phyloP scores from a whole-genome alignment of 768 basidiomycete species.

The Paxillus ammoniavirescens region DNA sequence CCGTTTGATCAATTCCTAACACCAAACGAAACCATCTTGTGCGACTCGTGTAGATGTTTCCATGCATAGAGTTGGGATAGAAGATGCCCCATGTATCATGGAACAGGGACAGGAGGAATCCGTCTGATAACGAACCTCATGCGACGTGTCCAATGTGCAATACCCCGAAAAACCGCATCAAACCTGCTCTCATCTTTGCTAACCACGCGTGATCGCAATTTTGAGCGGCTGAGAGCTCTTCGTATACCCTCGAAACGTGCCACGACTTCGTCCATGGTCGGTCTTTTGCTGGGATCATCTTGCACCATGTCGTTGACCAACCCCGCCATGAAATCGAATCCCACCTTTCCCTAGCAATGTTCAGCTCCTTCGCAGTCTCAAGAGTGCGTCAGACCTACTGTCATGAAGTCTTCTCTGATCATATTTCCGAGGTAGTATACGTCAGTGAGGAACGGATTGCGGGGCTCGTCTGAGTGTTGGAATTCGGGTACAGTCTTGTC shows the following conservation, averaged over 20 bases:
- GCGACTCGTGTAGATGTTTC: too few species aligned
- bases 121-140: constrained; percentile 14
- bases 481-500: constrained; percentile 45
- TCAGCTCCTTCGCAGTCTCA: background rate
- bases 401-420: constrained; percentile 31
- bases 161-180: constrained; percentile 1
- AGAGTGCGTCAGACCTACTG: constrained; percentile 4
- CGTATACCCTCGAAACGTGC: constrained; percentile 25
- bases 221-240: constrained; percentile 17
- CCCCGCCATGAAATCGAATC: constrained; percentile 32
- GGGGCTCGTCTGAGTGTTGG: constrained; percentile 17
- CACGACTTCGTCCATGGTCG: constrained; percentile 37
- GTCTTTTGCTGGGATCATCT: constrained; percentile 35
- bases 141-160: constrained; percentile 25
- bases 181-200: background rate
- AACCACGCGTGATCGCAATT: constrained; percentile 28
- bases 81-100: too few species aligned
- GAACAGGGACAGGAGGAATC: constrained; percentile 19
- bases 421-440: constrained; percentile 44
- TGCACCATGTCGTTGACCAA: constrained; percentile 39
- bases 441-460: constrained; percentile 43
- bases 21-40: too few species aligned
- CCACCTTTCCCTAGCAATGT: background rate
- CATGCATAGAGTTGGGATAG: too few species aligned
- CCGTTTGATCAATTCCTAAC: too few species aligned